Conservation (phyloP, 2,329 filamentous ascomycete species). For the Scopulariopsis brevicaulis region DNA sequence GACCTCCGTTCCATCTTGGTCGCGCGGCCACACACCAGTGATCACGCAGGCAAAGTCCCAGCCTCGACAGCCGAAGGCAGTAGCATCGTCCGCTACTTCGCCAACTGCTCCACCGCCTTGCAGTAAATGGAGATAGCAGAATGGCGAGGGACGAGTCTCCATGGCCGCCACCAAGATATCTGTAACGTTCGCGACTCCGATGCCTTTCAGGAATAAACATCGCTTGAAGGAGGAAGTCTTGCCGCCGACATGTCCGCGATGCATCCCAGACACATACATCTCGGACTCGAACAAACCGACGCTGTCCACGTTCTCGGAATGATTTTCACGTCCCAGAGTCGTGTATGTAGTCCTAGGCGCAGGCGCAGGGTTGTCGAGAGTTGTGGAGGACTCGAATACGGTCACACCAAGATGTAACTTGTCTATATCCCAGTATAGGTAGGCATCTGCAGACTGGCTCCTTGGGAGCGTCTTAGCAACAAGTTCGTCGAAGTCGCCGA, state of each 20-base stretch:
- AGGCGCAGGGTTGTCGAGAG: conserved; percentile 5
- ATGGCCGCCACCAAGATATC: conserved; percentile 32
- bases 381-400: conserved; percentile 27
- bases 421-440: conserved; percentile 37
- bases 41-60: conserved; percentile 55
- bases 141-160: conserved; percentile 31
- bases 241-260: conserved; percentile 42
- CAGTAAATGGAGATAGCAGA: conserved; percentile 52
- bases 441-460: conserved; percentile 39
- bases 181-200: conserved; percentile 22
- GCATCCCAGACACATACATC: conserved; percentile 49
- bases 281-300: conserved; percentile 44
- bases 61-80: conserved; percentile 51
- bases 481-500: conserved; percentile 26
- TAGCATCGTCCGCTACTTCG: conserved; percentile 29
- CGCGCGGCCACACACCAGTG: conserved; percentile 48
- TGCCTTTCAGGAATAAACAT: conserved; percentile 45
- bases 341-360: background rate
- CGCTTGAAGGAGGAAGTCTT: conserved; percentile 56
- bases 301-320: conserved; percentile 26
- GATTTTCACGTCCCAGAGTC: conserved; percentile 21
- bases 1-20: conserved; percentile 31
- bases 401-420: conserved; percentile 39
- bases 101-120: conserved; percentile 44
- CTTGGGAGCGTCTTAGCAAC: conserved; percentile 26